Evolutionary conservation across 129 eudicot genomes (phyloP).

Genomic region (Deinandra increscens): DNA sequence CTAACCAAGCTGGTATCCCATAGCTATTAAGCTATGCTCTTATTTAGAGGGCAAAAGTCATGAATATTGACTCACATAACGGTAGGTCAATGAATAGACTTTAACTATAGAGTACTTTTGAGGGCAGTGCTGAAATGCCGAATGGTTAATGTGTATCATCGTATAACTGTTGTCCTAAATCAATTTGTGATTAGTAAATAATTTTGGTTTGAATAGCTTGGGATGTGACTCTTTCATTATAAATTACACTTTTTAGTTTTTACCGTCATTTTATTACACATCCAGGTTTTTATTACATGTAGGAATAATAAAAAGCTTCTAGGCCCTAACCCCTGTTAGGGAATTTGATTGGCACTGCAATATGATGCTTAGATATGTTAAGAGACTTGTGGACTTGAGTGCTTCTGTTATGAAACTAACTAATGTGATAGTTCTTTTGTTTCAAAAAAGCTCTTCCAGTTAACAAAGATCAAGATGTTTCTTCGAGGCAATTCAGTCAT

Average conservation of each 20-base stretch:
- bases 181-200: neutral
- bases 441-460: slow-evolving; percentile 29
- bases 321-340: slow-evolving; percentile 79
- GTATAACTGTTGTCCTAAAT: too few species aligned
- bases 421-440: neutral
- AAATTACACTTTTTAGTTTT: neutral
- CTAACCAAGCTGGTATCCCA: too few species aligned
- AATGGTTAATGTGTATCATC: too few species aligned
- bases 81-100: too few species aligned
- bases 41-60: too few species aligned
- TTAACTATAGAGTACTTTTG: too few species aligned
- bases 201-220: neutral
- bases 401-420: slow-evolving; percentile 16
- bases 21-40: too few species aligned
- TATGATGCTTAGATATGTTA: slow-evolving; percentile 46
- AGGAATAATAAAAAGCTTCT: slow-evolving; percentile 79
- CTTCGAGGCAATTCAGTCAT: slow-evolving; percentile 91
- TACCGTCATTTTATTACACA: neutral
- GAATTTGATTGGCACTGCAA: slow-evolving; percentile 94
- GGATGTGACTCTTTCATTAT: neutral
- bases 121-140: too few species aligned
- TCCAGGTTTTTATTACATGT: slow-evolving; percentile 75
- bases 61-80: too few species aligned
- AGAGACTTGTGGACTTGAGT: slow-evolving; percentile 60
- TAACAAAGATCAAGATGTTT: slow-evolving; percentile 90